Conservation (phyloP, 2,329 filamentous ascomycete species). For the Penicillium psychrosexuale region DNA sequence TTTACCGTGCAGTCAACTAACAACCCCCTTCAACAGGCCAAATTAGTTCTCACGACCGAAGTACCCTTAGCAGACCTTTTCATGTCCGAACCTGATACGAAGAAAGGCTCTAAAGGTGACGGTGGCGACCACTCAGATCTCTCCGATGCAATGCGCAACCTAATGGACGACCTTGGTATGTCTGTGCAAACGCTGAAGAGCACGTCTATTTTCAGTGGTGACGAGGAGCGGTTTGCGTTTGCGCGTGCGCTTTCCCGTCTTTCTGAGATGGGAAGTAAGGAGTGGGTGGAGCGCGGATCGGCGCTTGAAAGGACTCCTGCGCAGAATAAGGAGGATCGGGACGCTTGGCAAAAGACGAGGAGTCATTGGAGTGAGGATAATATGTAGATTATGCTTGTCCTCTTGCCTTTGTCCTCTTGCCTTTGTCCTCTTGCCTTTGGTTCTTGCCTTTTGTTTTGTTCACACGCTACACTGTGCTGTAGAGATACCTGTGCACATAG, state of each 20-base stretch:
- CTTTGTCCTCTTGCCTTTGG: background rate
- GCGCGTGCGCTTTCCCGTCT: constrained; percentile 80
- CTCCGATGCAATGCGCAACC: constrained; percentile 68
- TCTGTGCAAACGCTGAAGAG: constrained; percentile 82
- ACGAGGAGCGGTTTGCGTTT: constrained; percentile 96
- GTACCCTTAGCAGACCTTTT: constrained; percentile 85
- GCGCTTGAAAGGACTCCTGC: constrained; percentile 46
- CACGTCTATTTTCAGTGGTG: constrained; percentile 83
- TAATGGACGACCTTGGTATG: constrained; percentile 85
- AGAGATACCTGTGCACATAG: constrained; percentile 6
- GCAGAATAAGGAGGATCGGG: constrained; percentile 46
- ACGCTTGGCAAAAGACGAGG: constrained; percentile 49
- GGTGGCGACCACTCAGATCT: constrained; percentile 53
- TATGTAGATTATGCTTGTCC: constrained; percentile 27
- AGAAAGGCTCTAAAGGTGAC: constrained; percentile 53
- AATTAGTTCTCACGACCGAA: constrained; percentile 86
- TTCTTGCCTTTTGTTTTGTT: background rate
- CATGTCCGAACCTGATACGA: constrained; percentile 67
- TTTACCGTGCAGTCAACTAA: background rate
- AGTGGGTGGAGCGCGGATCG: constrained; percentile 85
- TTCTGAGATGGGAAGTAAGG: constrained; percentile 86
- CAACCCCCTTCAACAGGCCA: constrained; percentile 58
- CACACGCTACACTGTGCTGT: background rate
- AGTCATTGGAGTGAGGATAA: constrained; percentile 52
- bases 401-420: background rate